Evolutionary conservation across 192 early-diverging fungal species (phyloP), one percentile per base, ranked within the genome.

Genomic region (Gryganskiella cystojenkinii): DNA sequence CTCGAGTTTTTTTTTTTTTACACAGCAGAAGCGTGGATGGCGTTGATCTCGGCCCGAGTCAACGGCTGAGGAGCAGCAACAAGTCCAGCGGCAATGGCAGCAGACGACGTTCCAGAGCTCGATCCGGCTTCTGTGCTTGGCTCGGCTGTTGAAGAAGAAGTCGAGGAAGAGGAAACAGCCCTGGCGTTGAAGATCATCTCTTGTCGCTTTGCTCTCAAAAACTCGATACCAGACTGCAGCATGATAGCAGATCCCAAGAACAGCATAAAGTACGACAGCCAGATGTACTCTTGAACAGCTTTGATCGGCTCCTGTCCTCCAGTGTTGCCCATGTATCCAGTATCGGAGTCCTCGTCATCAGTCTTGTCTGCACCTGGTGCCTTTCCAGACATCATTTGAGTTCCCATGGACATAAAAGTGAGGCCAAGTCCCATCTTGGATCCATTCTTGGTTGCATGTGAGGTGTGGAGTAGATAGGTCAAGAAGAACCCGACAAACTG

Each of bases 401-500:
- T 90, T 83, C 13, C 93, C 93, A 86, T 90, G 89, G 68, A 90
- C 90, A 95, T 85, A 65, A 95, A 85, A 25, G 92, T 92, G 57
- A 95, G 81, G 11, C 94, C 94, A n/a, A 94, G 84, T 11, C 94
- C 94, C 49, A 89, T 88, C 71, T 89, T 85, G 52, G 91, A 91
- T 33, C 91, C 91, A 69, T 90, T 87, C 83, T 88, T 92, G 45
- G 94, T 94, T 9, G 95, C 93, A 76, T 98, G 95, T 45, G 90
- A 92, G 37, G 93, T 95, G 53, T 95, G 94, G 62, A 98, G 74
- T 65, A 98, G 78, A 65, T 94, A 93, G 17, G 95, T 96, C 74
- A 98, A 80, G 81, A 98, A 89, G 84, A 96, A 98, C 3, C 95
- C 92, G 34, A 93, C 85, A 60, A 94, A 86, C 69, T 93, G 92